Conservation (phyloP, 768 basidiomycete species). For the Coprinopsis strossmayeri region DNA sequence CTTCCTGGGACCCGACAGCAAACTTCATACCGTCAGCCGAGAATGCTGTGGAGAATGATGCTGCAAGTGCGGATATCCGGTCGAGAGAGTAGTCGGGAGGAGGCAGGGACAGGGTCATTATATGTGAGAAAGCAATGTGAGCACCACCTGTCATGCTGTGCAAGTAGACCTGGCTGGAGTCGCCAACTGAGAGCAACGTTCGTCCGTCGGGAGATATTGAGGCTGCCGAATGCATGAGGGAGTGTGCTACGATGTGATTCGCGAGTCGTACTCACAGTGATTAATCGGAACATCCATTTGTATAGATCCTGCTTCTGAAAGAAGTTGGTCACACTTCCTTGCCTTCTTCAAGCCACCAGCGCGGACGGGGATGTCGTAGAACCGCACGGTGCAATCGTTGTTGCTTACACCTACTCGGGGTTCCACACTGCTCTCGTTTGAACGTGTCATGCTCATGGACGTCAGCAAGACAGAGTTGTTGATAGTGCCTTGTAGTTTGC, state of each 20-base stretch:
- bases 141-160: conserved; percentile 69
- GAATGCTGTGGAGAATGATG: conserved; percentile 79
- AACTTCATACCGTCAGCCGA: conserved; percentile 72
- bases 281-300: conserved; percentile 68
- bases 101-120: conserved; percentile 63
- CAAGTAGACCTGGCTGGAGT: conserved; percentile 80
- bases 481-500: conserved; percentile 57
- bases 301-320: conserved; percentile 47
- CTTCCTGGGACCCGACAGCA: conserved; percentile 79
- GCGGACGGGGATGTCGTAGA: conserved; percentile 68
- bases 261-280: conserved; percentile 68
- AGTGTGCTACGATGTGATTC: too few species aligned
- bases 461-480: conserved; percentile 80
- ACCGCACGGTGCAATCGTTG: conserved; percentile 77
- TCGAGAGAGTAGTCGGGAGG: conserved; percentile 38
- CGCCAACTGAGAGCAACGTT: conserved; percentile 85
- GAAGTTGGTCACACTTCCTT: conserved; percentile 13
- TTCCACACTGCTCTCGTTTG: conserved; percentile 59
- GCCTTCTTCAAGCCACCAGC: conserved; percentile 31
- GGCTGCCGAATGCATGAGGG: conserved; percentile 34
- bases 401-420: conserved; percentile 80
- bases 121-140: conserved; percentile 53
- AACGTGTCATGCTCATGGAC: conserved; percentile 47
- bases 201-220: conserved; percentile 87
- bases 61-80: conserved; percentile 40